Percentiles rank a stretch among this genome's conserved stretches.
phyloP scores from a whole-genome alignment of 352 stramenopile species.

The Aphanomyces euteiches region DNA sequence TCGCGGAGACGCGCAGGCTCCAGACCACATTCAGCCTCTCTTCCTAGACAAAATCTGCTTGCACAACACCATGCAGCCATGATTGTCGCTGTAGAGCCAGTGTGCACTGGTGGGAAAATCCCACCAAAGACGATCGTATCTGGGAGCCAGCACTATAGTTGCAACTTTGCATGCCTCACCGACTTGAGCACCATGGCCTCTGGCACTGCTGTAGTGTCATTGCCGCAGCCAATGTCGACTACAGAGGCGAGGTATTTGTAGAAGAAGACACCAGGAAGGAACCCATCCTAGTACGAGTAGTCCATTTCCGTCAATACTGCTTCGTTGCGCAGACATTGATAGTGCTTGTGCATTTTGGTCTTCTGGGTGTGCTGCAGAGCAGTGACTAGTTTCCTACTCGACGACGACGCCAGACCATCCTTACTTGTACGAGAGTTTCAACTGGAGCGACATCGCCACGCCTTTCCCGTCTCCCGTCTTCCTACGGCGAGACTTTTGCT shows the following conservation, averaged over 20 bases:
- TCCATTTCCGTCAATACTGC: background rate
- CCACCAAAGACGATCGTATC: conserved; percentile 81
- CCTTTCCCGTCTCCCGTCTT: no score
- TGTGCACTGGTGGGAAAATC: conserved; percentile 55
- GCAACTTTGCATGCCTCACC: background rate
- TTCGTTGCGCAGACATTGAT: conserved; percentile 17
- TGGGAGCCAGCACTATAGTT: conserved; percentile 46
- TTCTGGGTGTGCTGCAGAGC: conserved; percentile 9
- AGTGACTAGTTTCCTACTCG: background rate
- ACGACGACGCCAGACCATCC: background rate
- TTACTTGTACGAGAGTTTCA: no score
- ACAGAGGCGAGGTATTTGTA: conserved; percentile 29
- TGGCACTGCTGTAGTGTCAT: background rate
- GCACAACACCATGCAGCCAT: conserved; percentile 67
- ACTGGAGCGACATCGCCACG: no score
- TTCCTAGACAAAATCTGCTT: no score
- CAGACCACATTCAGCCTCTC: no score
- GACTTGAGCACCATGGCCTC: background rate
- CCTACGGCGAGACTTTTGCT: no score
- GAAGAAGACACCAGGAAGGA: conserved; percentile 23
- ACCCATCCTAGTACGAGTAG: conserved; percentile 33
- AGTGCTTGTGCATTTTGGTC: conserved; percentile 2
- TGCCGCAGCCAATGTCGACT: conserved; percentile 2
- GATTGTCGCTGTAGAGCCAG: conserved; percentile 69
- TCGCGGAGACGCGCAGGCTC: no score